phyloP scores from a whole-genome alignment of 768 basidiomycete genomes.

The Coprinopsis cinerea region DNA sequence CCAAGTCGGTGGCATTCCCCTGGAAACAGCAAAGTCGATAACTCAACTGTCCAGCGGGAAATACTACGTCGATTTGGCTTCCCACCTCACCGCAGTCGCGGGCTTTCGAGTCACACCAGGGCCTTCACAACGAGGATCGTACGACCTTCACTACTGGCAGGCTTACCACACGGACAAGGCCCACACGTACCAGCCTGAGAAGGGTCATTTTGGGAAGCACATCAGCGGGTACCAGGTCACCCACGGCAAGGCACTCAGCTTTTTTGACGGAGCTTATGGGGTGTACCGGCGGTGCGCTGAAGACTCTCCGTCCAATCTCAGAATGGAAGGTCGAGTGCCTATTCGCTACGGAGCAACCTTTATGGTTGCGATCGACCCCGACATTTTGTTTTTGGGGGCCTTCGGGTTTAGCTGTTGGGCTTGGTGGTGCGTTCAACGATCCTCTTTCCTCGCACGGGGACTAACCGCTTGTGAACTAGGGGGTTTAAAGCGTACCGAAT shows the following conservation, averaged over 20 bases:
- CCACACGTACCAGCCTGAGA: slow-evolving; percentile 6
- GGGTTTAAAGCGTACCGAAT: not conserved
- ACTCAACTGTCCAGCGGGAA: slow-evolving; percentile 2
- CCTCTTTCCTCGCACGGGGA: not conserved
- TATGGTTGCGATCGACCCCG: not conserved
- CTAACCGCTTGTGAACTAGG: not conserved
- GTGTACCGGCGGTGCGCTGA: not conserved
- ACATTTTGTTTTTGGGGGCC: not conserved
- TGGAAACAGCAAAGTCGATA: not conserved
- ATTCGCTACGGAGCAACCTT: not conserved
- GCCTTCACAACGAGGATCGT: slow-evolving; percentile 5
- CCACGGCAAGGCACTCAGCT: not conserved
- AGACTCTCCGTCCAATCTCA: not conserved
- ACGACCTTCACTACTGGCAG: slow-evolving; percentile 11
- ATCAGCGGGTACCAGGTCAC: slow-evolving; percentile 1
- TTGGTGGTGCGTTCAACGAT: slow-evolving; percentile 9
- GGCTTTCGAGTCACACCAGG: slow-evolving; percentile 14
- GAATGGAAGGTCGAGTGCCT: slow-evolving; percentile 11
- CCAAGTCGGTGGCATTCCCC: not conserved
- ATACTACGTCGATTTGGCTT: slow-evolving; percentile 12
- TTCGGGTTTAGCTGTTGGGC: not conserved
- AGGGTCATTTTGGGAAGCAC: slow-evolving; percentile 8
- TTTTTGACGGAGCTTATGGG: not conserved
- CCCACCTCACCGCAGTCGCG: slow-evolving; percentile 12
- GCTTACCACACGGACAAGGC: slow-evolving; percentile 17